Evolutionary conservation across 164 flowering plant species (phyloP), one percentile per base, ranked within the genome.

Genomic region (Nelumbo lutea): DNA sequence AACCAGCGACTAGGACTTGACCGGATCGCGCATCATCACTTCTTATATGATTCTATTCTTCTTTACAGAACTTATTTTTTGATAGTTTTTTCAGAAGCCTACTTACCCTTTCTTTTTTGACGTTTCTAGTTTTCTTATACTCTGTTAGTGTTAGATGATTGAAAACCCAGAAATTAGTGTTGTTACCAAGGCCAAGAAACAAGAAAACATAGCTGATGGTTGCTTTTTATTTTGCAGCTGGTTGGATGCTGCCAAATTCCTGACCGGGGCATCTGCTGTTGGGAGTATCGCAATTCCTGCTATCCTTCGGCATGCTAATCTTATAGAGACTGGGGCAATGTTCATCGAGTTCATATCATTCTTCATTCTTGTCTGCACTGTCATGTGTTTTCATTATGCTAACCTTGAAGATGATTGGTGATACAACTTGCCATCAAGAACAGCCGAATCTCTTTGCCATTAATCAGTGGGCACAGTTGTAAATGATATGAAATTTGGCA

Each of bases 261-360:
- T 95, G 79, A 95, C 99, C 1, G 98, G 99, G 58, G 99, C 98
- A 44, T 95, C 99, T 7, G 80, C 91, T 8, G 88, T 95, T 9
- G 99, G 99, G 55, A 92, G 99, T 83, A 67, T 95, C 64, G 99
- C 98, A 56, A 92, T 95, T 68, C 99, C 99, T 27, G 88, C 88
- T 48, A 90, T 95, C 66, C 89, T 92, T 27, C 86, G 90, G 81
- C 99, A 92, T 57, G 97, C 97, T 0, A 74, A 82, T 63, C 69
- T 95, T 83, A 95, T 95, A n/a, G 86, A 71, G 68, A 86, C 90
- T 6, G 96, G 96, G 61, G 98, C 98, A 27, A 90, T 95, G 96
- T 72, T 83, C 74, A 95, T 95, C 3, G 94, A 92, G 77, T 88
- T 92, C 75, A 76, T 85, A 10, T 90, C 97, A 2, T 92, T 95